Evolutionary conservation across 2,329 filamentous ascomycete species (phyloP).

Genomic region (Daldinia sp.): DNA sequence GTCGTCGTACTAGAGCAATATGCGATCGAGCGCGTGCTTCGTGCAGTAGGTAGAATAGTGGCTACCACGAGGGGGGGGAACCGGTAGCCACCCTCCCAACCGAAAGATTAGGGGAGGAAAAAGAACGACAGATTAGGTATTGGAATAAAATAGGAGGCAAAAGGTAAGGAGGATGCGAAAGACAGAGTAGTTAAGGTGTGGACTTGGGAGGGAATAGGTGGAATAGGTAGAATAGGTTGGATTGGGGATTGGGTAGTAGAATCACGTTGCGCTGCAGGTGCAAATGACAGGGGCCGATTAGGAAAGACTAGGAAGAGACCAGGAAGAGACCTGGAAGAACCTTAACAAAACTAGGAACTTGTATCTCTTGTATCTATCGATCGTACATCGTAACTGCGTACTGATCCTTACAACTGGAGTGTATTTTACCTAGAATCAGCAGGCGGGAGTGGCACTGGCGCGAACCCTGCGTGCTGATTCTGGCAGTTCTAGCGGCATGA

Average conservation of each 20-base stretch:
- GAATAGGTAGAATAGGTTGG: slow-evolving; percentile 16
- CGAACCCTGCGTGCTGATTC: slow-evolving; percentile 46
- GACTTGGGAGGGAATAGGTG: not conserved
- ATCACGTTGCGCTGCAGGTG: slow-evolving; percentile 48
- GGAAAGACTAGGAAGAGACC: slow-evolving; percentile 12
- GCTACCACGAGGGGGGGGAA: slow-evolving; percentile 41
- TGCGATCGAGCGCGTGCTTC: slow-evolving; percentile 28
- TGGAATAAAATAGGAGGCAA: slow-evolving; percentile 42
- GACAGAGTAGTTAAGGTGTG: slow-evolving; percentile 41
- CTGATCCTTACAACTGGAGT: slow-evolving; percentile 8
- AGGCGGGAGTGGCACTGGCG: slow-evolving; percentile 45
- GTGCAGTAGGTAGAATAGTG: slow-evolving; percentile 37
- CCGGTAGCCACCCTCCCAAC: slow-evolving; percentile 48
- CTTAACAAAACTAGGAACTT: slow-evolving; percentile 14
- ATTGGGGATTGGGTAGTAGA: slow-evolving; percentile 47
- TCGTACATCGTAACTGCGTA: slow-evolving; percentile 25
- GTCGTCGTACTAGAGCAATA: slow-evolving; percentile 31
- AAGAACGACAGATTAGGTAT: slow-evolving; percentile 46
- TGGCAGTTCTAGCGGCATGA: slow-evolving; percentile 37
- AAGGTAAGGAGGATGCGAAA: slow-evolving; percentile 38
- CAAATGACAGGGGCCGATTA: slow-evolving; percentile 33
- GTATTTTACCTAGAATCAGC: slow-evolving; percentile 28
- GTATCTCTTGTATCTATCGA: slow-evolving; percentile 33
- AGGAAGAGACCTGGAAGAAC: not conserved
- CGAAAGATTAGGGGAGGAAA: slow-evolving; percentile 40